These are phyloP conservation scores for Magnusiomyces tetraspermus DNA, from an alignment of 1,139 yeast species.

Conservation along the genomic window DNA sequence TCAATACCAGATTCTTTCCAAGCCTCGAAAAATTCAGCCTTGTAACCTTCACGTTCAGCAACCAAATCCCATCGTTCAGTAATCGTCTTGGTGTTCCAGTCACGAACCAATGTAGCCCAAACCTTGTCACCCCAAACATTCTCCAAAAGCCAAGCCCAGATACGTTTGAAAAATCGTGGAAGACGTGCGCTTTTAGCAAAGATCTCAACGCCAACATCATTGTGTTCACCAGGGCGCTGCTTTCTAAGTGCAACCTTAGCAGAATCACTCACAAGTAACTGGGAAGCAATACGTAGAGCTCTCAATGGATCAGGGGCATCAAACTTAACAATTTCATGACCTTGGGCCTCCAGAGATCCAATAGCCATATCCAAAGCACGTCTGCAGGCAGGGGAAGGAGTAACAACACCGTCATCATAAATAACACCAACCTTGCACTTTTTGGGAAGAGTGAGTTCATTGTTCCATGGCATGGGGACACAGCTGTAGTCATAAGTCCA, in stretches of 20 bases:
- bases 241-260: conserved; percentile 29
- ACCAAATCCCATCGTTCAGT: conserved; percentile 34
- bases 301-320: conserved; percentile 39
- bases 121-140: conserved; percentile 31
- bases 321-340: conserved; percentile 56
- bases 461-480: conserved; percentile 54
- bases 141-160: conserved; percentile 33
- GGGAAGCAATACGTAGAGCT: conserved; percentile 35
- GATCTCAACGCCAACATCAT: conserved; percentile 34
- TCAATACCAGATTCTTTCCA: conserved; percentile 34
- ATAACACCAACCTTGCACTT: conserved; percentile 42
- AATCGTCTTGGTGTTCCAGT: conserved; percentile 33
- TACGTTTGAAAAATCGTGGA: conserved; percentile 31
- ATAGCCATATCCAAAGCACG: conserved; percentile 43
- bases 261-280: conserved; percentile 32
- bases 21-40: conserved; percentile 29
- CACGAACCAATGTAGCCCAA: conserved; percentile 36
- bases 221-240: conserved; percentile 30
- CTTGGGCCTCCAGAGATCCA: conserved; percentile 41
- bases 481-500: conserved; percentile 54
- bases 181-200: conserved; percentile 26
- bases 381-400: conserved; percentile 54
- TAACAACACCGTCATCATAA: conserved; percentile 39
- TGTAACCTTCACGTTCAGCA: conserved; percentile 34
- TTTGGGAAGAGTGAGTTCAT: conserved; percentile 30